Conservation (phyloP, 2,329 filamentous ascomycete genomes). For the Paecilomyces dactylethromorphus region DNA sequence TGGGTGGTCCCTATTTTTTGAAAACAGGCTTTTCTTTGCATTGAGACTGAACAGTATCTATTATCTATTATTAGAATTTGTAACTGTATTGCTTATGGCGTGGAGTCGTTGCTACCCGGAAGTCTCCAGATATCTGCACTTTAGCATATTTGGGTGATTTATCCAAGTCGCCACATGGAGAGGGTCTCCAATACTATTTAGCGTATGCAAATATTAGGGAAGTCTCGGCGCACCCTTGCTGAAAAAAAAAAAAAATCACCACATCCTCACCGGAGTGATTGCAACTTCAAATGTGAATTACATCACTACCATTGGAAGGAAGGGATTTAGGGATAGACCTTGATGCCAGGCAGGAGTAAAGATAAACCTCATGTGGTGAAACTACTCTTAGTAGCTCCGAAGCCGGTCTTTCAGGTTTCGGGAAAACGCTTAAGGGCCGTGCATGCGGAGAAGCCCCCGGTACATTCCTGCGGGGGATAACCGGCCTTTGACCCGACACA, state of each 20-base stretch:
- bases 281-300: no score
- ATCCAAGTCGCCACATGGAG: no score
- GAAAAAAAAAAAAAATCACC: no score
- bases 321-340: no score
- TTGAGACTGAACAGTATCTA: neutral
- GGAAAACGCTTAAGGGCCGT: neutral
- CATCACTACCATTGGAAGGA: no score
- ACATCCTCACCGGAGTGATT: no score
- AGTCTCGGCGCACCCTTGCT: no score
- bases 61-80: neutral
- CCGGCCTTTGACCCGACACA: neutral
- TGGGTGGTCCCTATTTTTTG: neutral
- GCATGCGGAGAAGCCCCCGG: neutral
- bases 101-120: neutral
- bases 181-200: no score
- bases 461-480: neutral
- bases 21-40: neutral
- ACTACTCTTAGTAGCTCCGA: neutral
- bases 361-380: no score
- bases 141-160: neutral
- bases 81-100: neutral
- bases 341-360: no score
- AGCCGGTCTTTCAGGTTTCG: neutral
- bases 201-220: no score
- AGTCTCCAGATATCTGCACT: neutral